Evolutionary conservation across 306 rosid genomes (phyloP).

Genomic region (Carpinus fangiana): DNA sequence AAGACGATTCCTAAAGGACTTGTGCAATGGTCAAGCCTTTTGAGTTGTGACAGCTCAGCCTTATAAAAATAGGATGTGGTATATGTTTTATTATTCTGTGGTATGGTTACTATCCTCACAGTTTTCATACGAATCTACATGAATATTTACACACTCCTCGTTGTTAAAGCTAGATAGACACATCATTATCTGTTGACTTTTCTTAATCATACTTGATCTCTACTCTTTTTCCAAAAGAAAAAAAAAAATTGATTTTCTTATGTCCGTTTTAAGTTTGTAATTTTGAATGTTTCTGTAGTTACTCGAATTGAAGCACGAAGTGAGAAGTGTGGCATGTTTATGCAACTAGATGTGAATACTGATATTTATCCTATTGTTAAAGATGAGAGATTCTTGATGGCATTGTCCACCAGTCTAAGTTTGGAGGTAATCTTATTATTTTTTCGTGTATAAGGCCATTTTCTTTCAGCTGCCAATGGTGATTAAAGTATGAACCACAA

Average conservation of each 20-base stretch:
- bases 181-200: background rate
- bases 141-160: background rate
- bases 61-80: background rate
- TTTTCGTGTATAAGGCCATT: background rate
- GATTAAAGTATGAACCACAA: background rate
- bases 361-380: constrained; percentile 73
- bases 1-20: background rate
- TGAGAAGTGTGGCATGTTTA: constrained; percentile 63
- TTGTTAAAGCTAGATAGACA: background rate
- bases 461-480: constrained; percentile 5
- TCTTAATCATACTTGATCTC: background rate
- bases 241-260: background rate
- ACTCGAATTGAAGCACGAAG: constrained; percentile 73
- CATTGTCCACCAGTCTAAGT: constrained; percentile 67
- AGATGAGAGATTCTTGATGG: constrained; percentile 70
- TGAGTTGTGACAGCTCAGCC: constrained; percentile 11
- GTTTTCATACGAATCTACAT: background rate
- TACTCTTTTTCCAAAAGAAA: background rate
- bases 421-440: constrained; percentile 54
- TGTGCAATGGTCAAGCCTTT: background rate
- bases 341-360: constrained; percentile 75
- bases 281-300: constrained; percentile 41
- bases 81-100: background rate
- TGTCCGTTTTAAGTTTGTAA: background rate
- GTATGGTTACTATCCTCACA: background rate